Evolutionary conservation across 495 filamentous ascomycete genomes (phyloP), one percentile per base, ranked within the genome.

Genomic region (Aspergillus conjunctus): DNA sequence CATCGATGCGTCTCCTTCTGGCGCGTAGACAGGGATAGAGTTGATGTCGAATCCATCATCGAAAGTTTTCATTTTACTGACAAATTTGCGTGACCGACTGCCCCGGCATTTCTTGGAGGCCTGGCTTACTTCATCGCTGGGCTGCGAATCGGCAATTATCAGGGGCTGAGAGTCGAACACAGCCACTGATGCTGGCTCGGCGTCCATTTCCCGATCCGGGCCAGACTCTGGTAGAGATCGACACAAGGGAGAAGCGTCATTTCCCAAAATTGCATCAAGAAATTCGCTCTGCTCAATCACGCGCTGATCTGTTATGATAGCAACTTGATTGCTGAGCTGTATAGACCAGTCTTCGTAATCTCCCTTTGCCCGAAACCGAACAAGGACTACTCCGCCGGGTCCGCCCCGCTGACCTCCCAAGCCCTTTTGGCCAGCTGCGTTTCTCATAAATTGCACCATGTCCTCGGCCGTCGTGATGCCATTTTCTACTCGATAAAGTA

Each of bases 211-310:
- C 17, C 66, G 66, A 17, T 62, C 71, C 2, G 69, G 48, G n/a
- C 66, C 62, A 46, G 68, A 77, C n/a, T 61, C 65, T 1, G 76
- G 77, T 1, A 95, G 81, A 2, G 86, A 80, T 37, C 83, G 83
- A 58, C 88, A 84, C 17, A 97, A 75, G 26, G 80, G 74, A 56
- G 82, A 86, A 4, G 90, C 84, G 76, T 97, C 87, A 55, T 87
- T 88, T 11, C 75, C 85, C 17, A 98, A 72, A 50, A 98, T 97
- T 4, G 90, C 90, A 73, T 96, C 92, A 9, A 98, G 80, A 61
- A 98, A 97, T 62, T 97, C 93, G 51, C 88, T 91, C 71, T 97
- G 94, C 56, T 93, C 87, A 50, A 97, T 87, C 20, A 93, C 85
- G 4, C 91, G 85, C 66, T 93, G 91, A 58, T 91, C 89, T 15